A percentile compares a stretch with the other conserved stretches of the same genome.
Evolutionary conservation across 352 stramenopile genomes (phyloP).

Genomic region (Phytopythium sindhum): DNA sequence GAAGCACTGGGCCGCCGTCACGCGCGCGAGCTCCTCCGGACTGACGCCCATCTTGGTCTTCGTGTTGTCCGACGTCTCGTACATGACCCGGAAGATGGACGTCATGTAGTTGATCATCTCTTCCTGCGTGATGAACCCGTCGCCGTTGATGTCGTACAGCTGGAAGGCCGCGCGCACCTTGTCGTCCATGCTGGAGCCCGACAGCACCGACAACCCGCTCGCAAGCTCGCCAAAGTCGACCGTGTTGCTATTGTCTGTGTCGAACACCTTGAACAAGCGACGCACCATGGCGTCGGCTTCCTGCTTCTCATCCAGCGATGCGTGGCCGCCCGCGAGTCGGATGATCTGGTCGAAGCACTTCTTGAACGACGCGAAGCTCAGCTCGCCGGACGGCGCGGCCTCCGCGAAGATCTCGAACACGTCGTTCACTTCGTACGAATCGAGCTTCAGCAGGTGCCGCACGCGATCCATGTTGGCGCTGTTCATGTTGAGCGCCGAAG

Average conservation of each 20-base stretch:
- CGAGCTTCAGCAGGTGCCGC: slow-evolving; percentile 75
- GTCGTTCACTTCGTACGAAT: slow-evolving; percentile 86
- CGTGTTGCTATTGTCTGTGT: slow-evolving; percentile 82
- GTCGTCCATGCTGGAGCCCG: slow-evolving; percentile 82
- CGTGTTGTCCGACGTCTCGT: slow-evolving; percentile 75
- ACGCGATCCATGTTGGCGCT: slow-evolving; percentile 75
- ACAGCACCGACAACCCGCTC: slow-evolving; percentile 80
- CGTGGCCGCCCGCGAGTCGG: slow-evolving; percentile 70
- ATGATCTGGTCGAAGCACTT: slow-evolving; percentile 89
- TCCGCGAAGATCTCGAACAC: slow-evolving; percentile 88
- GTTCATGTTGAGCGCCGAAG: slow-evolving; percentile 57
- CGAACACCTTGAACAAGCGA: slow-evolving; percentile 81
- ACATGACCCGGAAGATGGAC: slow-evolving; percentile 90
- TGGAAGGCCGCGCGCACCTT: slow-evolving; percentile 85
- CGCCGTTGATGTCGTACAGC: slow-evolving; percentile 82
- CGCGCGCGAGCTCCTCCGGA: slow-evolving; percentile 73
- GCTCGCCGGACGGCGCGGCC: slow-evolving; percentile 66
- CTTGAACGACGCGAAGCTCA: slow-evolving; percentile 81
- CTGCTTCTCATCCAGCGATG: slow-evolving; percentile 59
- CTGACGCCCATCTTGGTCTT: slow-evolving; percentile 74
- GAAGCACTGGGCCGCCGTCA: slow-evolving; percentile 83
- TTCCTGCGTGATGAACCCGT: slow-evolving; percentile 82
- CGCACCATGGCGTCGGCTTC: slow-evolving; percentile 80
- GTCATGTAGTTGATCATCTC: slow-evolving; percentile 89
- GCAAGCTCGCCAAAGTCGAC: slow-evolving; percentile 86